phyloP scores from a whole-genome alignment of 495 filamentous ascomycete species.

The Penicillium paradoxum region DNA sequence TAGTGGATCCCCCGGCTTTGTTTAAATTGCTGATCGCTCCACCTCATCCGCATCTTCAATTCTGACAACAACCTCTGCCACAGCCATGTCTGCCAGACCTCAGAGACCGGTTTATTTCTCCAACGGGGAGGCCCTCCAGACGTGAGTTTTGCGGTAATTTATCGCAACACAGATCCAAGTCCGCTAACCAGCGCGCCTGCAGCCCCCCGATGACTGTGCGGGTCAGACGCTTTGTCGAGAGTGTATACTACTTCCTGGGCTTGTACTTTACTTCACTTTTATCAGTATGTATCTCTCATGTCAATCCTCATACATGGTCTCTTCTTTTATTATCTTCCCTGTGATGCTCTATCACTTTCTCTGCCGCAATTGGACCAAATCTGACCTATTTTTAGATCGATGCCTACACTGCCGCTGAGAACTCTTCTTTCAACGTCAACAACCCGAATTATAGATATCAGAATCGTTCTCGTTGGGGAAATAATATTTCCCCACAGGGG shows the following conservation, averaged over 20 bases:
- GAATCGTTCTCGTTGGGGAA: conserved; percentile 23
- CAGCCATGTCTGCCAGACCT: conserved; percentile 27
- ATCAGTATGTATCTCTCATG: conserved; percentile 24
- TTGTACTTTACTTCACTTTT: conserved; percentile 42
- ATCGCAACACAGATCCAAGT: conserved; percentile 2
- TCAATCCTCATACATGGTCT: not conserved
- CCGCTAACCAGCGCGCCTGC: conserved; percentile 25
- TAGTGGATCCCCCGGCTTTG: conserved; percentile 4
- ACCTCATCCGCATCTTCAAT: conserved; percentile 6
- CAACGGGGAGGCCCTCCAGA: conserved; percentile 33
- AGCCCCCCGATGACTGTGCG: conserved; percentile 44
- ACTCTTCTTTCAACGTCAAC: conserved; percentile 57
- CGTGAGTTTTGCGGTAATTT: conserved; percentile 17
- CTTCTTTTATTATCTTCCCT: not conserved
- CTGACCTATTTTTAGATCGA: conserved; percentile 48
- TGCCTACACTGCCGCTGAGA: conserved; percentile 58
- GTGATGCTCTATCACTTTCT: too few relatives aligned
- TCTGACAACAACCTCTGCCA: not conserved
- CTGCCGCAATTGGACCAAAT: too few relatives aligned
- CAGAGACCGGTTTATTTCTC: conserved; percentile 32
- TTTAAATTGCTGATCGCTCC: conserved; percentile 4
- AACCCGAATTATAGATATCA: conserved; percentile 16
- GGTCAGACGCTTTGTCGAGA: conserved; percentile 40
- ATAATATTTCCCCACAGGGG: conserved; percentile 19
- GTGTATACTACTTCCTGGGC: conserved; percentile 41